Conservation (phyloP, 345 rosid species). For the Salix arbutifolia region DNA sequence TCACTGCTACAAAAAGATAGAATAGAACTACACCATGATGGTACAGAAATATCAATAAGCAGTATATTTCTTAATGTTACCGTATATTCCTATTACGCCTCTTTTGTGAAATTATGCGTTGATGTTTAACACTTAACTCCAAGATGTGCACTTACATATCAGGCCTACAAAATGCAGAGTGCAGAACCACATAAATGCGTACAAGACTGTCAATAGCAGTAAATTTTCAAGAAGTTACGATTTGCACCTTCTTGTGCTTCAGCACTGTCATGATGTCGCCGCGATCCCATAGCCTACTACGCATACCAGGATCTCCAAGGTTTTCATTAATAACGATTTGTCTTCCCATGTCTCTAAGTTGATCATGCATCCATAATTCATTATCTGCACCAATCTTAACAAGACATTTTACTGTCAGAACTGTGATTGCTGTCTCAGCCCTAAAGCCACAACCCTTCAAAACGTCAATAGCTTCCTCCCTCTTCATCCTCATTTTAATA, state of each 20-base stretch:
- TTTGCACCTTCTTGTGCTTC: conserved; percentile 36
- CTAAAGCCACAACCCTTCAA: conserved; percentile 58
- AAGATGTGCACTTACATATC: too few relatives aligned
- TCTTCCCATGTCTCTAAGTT: conserved; percentile 71
- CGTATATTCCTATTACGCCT: too few relatives aligned
- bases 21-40: too few relatives aligned
- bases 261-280: conserved; percentile 43
- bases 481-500: conserved; percentile 32
- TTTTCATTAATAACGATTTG: conserved; percentile 38
- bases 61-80: too few relatives aligned
- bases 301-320: conserved; percentile 29
- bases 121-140: too few relatives aligned
- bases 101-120: too few relatives aligned
- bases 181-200: too few relatives aligned
- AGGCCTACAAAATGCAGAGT: too few relatives aligned
- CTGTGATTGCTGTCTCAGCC: conserved; percentile 42
- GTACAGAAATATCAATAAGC: too few relatives aligned
- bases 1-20: too few relatives aligned
- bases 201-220: not conserved
- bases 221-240: not conserved
- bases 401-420: conserved; percentile 52
- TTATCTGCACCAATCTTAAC: conserved; percentile 29
- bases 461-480: conserved; percentile 44
- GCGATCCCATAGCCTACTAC: conserved; percentile 63
- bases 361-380: conserved; percentile 72